Evolutionary conservation across 2,329 filamentous ascomycete species (phyloP).

Genomic region (Colletotrichum salicis): DNA sequence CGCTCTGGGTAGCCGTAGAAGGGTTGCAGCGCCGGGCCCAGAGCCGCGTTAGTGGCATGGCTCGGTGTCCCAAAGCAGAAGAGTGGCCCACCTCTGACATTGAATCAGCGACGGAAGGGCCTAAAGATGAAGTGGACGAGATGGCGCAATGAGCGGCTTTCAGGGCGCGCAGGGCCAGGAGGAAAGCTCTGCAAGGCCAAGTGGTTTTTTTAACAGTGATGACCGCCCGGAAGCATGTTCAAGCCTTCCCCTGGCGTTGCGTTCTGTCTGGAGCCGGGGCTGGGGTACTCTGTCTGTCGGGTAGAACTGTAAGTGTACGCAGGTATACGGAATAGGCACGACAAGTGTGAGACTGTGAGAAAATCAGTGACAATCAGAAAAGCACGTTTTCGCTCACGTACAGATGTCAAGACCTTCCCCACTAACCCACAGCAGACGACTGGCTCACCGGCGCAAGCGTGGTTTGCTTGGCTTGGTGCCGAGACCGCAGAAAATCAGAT

Average conservation of each 20-base stretch:
- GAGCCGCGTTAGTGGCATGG: constrained; percentile 17
- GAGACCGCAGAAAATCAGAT: constrained; percentile 32
- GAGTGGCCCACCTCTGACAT: constrained; percentile 5
- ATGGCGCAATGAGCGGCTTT: constrained; percentile 25
- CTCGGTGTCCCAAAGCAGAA: constrained; percentile 32
- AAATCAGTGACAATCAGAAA: neutral
- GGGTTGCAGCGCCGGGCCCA: constrained; percentile 19
- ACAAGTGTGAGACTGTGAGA: neutral
- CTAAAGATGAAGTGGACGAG: neutral
- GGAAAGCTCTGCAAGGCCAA: neutral
- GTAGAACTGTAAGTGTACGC: neutral
- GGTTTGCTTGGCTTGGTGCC: constrained; percentile 23
- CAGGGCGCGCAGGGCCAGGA: neutral
- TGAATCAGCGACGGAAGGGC: neutral
- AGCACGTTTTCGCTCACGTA: constrained; percentile 4
- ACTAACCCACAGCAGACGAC: constrained; percentile 16
- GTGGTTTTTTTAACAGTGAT: neutral
- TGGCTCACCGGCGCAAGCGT: constrained; percentile 14
- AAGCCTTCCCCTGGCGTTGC: neutral
- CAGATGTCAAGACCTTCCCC: constrained; percentile 2
- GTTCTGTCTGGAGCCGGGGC: neutral
- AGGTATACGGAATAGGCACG: too few relatives aligned
- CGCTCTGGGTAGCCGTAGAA: neutral
- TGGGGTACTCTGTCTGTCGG: neutral
- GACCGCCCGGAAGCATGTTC: neutral